Conservation (phyloP, 257 asterid species). For the Rauvolfia tetraphylla region DNA sequence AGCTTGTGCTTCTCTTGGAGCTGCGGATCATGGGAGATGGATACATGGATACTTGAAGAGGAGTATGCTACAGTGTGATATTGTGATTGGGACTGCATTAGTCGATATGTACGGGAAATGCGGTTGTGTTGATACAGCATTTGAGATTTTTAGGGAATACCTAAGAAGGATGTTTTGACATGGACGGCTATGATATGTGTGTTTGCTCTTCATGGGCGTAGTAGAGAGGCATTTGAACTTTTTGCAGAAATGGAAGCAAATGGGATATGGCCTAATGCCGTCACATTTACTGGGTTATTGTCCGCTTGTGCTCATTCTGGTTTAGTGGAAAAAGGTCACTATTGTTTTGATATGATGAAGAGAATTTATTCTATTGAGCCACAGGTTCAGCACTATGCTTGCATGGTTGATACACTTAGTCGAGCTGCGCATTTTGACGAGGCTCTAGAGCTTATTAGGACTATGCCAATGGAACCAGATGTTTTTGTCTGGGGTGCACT, state of each 20-base stretch:
- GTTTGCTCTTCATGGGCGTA: constrained; percentile 62
- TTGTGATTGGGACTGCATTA: constrained; percentile 75
- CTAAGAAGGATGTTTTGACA: constrained; percentile 58
- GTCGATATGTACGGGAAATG: constrained; percentile 88
- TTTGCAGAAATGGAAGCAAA: constrained; percentile 55
- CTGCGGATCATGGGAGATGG: constrained; percentile 71
- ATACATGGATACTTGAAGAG: constrained; percentile 57
- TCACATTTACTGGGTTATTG: constrained; percentile 53
- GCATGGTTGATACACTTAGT: constrained; percentile 66
- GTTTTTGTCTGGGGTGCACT: constrained; percentile 80
- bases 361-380: constrained; percentile 42
- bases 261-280: constrained; percentile 60
- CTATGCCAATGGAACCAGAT: constrained; percentile 72
- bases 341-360: constrained; percentile 50
- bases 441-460: constrained; percentile 54
- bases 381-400: constrained; percentile 64
- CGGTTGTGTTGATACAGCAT: constrained; percentile 51
- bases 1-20: constrained; percentile 83
- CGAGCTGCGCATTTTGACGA: constrained; percentile 67
- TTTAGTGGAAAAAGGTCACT: constrained; percentile 51
- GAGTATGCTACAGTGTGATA: constrained; percentile 53
- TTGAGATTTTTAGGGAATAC: constrained; percentile 56
- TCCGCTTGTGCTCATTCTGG: constrained; percentile 77
- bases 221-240: constrained; percentile 47
- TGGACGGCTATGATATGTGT: constrained; percentile 82